Evolutionary conservation across 2,329 filamentous ascomycete genomes (phyloP).

Genomic region (Fulvia fulva): DNA sequence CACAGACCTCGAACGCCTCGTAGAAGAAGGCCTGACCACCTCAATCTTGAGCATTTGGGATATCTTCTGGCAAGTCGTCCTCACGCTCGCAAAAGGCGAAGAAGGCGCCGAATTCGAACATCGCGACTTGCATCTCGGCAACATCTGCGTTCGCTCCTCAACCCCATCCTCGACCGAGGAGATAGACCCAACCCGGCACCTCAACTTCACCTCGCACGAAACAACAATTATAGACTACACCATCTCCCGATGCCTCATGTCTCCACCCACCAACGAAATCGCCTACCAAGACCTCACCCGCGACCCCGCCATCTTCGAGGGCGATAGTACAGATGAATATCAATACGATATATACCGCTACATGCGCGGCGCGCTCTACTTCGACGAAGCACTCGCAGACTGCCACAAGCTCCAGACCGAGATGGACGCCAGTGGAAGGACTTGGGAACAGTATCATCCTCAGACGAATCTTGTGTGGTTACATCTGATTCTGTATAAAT

Average conservation of each 20-base stretch:
- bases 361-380: slow-evolving; percentile 42
- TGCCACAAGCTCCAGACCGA: slow-evolving; percentile 25
- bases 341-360: slow-evolving; percentile 56
- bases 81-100: slow-evolving; percentile 59
- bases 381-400: slow-evolving; percentile 40
- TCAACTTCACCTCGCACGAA: slow-evolving; percentile 54
- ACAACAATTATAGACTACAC: slow-evolving; percentile 67
- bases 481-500: slow-evolving; percentile 56
- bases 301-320: slow-evolving; percentile 44
- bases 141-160: slow-evolving; percentile 52
- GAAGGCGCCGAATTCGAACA: slow-evolving; percentile 60
- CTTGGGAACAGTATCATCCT: slow-evolving; percentile 55
- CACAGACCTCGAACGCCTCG: slow-evolving; percentile 48
- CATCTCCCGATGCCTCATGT: slow-evolving; percentile 57
- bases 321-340: slow-evolving; percentile 46
- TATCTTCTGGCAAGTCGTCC: slow-evolving; percentile 63
- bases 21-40: slow-evolving; percentile 34
- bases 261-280: slow-evolving; percentile 25
- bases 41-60: slow-evolving; percentile 53
- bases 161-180: not conserved
- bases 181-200: slow-evolving; percentile 33
- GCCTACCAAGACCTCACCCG: slow-evolving; percentile 47
- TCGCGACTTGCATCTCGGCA: slow-evolving; percentile 63
- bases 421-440: slow-evolving; percentile 12
- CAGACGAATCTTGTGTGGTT: slow-evolving; percentile 62